Percentiles rank a stretch among this genome's conserved stretches.
These are phyloP conservation scores for Aureobasidium namibiae DNA, from an alignment of 2,329 filamentous ascomycete species.

Conservation along the genomic window DNA sequence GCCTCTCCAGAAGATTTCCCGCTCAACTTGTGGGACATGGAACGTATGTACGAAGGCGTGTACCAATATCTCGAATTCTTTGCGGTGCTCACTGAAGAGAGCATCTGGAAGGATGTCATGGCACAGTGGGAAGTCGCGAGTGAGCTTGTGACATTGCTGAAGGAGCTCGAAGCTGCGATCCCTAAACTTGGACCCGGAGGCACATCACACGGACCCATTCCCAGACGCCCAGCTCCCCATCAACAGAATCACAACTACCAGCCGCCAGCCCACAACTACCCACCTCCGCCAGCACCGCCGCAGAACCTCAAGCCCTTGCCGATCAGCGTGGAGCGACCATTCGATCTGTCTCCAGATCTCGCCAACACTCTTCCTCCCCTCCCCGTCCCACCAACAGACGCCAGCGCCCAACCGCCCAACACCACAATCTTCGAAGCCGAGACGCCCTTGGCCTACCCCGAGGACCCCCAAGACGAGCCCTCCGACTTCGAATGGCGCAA, in stretches of 20 bases:
- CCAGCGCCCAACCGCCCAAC: constrained; percentile 30
- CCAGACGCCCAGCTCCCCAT: neutral
- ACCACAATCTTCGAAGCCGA: constrained; percentile 34
- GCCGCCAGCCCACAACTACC: neutral
- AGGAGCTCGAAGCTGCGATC: constrained; percentile 79
- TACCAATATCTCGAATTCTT: constrained; percentile 94
- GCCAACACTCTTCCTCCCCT: constrained; percentile 32
- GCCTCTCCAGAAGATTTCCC: constrained; percentile 81
- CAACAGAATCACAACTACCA: neutral
- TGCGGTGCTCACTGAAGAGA: constrained; percentile 77
- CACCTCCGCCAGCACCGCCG: neutral
- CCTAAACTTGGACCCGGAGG: constrained; percentile 59
- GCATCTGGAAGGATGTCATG: constrained; percentile 72
- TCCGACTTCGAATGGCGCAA: constrained; percentile 67
- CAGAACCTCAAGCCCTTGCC: constrained; percentile 20
- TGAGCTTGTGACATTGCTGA: constrained; percentile 78
- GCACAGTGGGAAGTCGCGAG: constrained; percentile 89
- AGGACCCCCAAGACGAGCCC: constrained; percentile 51
- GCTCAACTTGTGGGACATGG: constrained; percentile 95
- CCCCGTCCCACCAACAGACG: constrained; percentile 32
- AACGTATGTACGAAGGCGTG: constrained; percentile 88
- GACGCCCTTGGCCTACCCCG: constrained; percentile 31
- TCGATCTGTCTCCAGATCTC: constrained; percentile 37
- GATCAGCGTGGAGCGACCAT: constrained; percentile 56
- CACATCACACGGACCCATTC: constrained; percentile 11